Conservation (phyloP, 75 land plant species). For the Sequoiadendron giganteum region DNA sequence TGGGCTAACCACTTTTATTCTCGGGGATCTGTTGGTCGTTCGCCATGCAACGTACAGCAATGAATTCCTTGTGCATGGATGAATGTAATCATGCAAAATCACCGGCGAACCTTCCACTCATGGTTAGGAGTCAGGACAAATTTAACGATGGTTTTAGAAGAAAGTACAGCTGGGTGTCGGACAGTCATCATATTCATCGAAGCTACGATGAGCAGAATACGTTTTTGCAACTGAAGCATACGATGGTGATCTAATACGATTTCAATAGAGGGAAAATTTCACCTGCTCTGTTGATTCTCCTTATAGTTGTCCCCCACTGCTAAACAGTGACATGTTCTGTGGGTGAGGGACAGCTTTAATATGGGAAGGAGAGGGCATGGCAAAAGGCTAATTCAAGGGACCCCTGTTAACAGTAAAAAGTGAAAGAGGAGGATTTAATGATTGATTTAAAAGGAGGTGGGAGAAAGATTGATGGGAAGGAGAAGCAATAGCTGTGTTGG, state of each 20-base stretch:
- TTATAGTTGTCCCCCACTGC: slow-evolving; percentile 6
- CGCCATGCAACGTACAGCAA: neutral
- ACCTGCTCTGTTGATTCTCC: neutral
- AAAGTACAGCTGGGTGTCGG: neutral
- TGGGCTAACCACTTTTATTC: neutral
- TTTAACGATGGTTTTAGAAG: neutral
- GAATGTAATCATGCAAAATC: neutral
- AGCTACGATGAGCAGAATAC: neutral
- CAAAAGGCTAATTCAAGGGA: neutral
- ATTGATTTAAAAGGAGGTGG: neutral
- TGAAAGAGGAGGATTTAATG: neutral
- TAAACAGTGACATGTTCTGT: neutral
- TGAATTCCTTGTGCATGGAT: neutral
- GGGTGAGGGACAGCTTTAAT: neutral
- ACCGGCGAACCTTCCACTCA: neutral
- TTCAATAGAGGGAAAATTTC: neutral
- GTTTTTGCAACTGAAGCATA: neutral
- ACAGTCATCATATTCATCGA: neutral
- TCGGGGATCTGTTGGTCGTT: neutral
- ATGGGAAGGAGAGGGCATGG: neutral
- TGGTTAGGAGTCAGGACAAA: neutral
- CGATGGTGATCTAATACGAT: neutral
- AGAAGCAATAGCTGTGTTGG: slow-evolving; percentile 4
- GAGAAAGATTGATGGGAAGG: slow-evolving; percentile 2
- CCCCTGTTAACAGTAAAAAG: neutral